Percentiles rank a stretch among this genome's conserved stretches.
Evolutionary conservation across 805 yeast genomes (phyloP).

Genomic region (Candida tibetensis): DNA sequence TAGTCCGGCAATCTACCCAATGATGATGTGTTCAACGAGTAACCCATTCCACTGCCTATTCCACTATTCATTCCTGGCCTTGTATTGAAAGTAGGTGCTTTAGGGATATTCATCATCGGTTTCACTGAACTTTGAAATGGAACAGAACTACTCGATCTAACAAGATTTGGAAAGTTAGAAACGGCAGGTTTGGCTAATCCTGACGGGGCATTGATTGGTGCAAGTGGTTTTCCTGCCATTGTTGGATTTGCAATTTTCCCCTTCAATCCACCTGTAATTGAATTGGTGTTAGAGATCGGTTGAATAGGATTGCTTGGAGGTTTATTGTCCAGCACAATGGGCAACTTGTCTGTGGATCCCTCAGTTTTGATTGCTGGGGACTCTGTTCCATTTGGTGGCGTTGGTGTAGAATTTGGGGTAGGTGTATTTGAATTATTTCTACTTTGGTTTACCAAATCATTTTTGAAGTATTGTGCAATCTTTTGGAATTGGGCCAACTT

Average conservation of each 20-base stretch:
- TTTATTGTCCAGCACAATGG: neutral
- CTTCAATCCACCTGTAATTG: neutral
- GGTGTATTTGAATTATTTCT: conserved; percentile 2
- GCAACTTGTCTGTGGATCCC: neutral
- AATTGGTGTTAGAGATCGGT: neutral
- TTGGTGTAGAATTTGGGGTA: neutral
- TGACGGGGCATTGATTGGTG: neutral
- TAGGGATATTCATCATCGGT: neutral
- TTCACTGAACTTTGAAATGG: neutral
- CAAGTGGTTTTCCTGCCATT: neutral
- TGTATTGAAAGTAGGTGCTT: neutral
- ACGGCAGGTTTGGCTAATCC: neutral
- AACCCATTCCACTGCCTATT: conserved; percentile 2
- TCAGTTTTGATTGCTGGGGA: neutral
- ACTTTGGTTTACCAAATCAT: conserved; percentile 18
- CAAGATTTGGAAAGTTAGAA: neutral
- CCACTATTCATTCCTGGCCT: conserved; percentile 2
- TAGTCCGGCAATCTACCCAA: conserved; percentile 7
- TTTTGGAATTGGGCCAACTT: conserved; percentile 22
- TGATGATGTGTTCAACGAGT: conserved; percentile 5
- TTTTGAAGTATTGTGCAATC: conserved; percentile 21
- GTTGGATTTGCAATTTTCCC: neutral
- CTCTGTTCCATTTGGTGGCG: neutral
- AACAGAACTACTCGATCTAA: neutral
- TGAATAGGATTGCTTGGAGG: neutral